phyloP scores from a whole-genome alignment of 1,139 yeast genomes.

The Yamadazyma blattariae region DNA sequence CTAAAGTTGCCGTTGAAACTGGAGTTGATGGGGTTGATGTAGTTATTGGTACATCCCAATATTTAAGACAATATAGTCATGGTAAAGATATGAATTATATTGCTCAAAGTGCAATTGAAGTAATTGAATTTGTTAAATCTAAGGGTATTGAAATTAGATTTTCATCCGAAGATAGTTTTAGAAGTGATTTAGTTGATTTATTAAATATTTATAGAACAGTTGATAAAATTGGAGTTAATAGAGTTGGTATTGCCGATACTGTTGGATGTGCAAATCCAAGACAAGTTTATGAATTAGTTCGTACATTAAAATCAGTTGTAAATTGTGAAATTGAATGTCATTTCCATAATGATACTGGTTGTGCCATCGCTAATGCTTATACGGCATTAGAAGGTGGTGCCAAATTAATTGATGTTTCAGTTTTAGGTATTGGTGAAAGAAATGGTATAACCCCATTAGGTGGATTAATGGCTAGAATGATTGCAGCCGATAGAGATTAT shows the following conservation, averaged over 20 bases:
- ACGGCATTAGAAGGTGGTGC: slow-evolving; percentile 65
- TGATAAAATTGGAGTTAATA: slow-evolving; percentile 56
- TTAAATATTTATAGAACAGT: slow-evolving; percentile 56
- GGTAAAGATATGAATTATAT: slow-evolving; percentile 57
- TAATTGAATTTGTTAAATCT: slow-evolving; percentile 55
- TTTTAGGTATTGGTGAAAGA: slow-evolving; percentile 60
- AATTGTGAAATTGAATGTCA: slow-evolving; percentile 59
- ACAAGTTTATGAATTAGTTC: slow-evolving; percentile 57
- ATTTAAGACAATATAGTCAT: slow-evolving; percentile 50
- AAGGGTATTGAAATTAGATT: slow-evolving; percentile 58
- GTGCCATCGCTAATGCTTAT: slow-evolving; percentile 61
- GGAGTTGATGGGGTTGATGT: slow-evolving; percentile 63
- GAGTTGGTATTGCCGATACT: slow-evolving; percentile 62
- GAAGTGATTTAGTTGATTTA: slow-evolving; percentile 57
- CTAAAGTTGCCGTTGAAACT: slow-evolving; percentile 55
- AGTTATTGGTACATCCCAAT: slow-evolving; percentile 57
- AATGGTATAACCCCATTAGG: slow-evolving; percentile 61
- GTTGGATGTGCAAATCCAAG: slow-evolving; percentile 63
- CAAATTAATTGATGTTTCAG: slow-evolving; percentile 53
- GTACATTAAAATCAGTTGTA: slow-evolving; percentile 56
- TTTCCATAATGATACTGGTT: slow-evolving; percentile 61
- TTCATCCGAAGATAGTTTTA: slow-evolving; percentile 56
- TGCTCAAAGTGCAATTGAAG: slow-evolving; percentile 52
- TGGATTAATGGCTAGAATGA: slow-evolving; percentile 63
- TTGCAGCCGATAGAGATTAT: slow-evolving; percentile 57